phyloP scores from a whole-genome alignment of 805 yeast species.

The Wickerhamomyces canadensis region DNA sequence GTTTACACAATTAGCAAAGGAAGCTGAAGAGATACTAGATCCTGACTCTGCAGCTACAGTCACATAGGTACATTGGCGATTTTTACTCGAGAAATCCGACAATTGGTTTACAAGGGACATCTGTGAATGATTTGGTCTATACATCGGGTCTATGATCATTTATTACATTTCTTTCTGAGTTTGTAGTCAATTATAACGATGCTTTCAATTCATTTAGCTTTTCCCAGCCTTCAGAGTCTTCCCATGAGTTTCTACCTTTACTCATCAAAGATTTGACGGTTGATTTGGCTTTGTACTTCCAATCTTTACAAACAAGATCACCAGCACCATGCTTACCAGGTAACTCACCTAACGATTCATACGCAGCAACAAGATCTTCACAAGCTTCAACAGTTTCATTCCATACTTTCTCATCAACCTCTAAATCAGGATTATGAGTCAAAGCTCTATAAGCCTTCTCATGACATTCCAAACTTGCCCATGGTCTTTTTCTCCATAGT shows the following conservation, averaged over 20 bases:
- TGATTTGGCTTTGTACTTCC: slow-evolving; percentile 80
- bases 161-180: no score
- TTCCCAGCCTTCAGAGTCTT: slow-evolving; percentile 73
- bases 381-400: slow-evolving; percentile 75
- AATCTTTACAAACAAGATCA: slow-evolving; percentile 82
- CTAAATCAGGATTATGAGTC: slow-evolving; percentile 58
- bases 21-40: neutral
- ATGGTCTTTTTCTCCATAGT: slow-evolving; percentile 80
- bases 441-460: slow-evolving; percentile 83
- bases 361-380: slow-evolving; percentile 75
- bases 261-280: slow-evolving; percentile 70
- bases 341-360: slow-evolving; percentile 79
- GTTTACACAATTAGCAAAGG: neutral
- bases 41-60: neutral
- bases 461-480: slow-evolving; percentile 80
- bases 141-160: no score
- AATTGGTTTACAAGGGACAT: no score
- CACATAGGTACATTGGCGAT: neutral
- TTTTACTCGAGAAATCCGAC: no score
- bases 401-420: slow-evolving; percentile 60
- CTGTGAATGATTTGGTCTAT: no score
- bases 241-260: slow-evolving; percentile 77
- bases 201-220: slow-evolving; percentile 39
- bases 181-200: no score
- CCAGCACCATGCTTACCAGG: slow-evolving; percentile 78